A percentile compares a stretch with the other conserved stretches of the same genome.
Evolutionary conservation across 805 yeast genomes (phyloP).

Genomic region (Kodamaea leandrae): DNA sequence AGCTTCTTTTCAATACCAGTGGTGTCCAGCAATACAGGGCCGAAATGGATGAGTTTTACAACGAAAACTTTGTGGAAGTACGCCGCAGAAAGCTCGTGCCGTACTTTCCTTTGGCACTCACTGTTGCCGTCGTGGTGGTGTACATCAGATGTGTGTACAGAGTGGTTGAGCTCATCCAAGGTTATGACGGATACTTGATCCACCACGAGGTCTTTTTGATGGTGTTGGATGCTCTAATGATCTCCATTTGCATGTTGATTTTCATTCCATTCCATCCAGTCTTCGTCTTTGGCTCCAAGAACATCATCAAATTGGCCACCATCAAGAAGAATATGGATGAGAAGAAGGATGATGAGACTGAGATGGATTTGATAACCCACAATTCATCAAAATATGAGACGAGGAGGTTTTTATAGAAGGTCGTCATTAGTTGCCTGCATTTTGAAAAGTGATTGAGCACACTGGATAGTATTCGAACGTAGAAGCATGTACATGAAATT

Average conservation of each 20-base stretch:
- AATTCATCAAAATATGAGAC: too few relatives aligned
- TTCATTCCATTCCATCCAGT: slow-evolving; percentile 59
- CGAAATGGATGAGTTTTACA: slow-evolving; percentile 12
- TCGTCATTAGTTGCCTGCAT: too few relatives aligned
- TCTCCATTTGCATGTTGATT: slow-evolving; percentile 22
- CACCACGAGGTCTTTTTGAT: slow-evolving; percentile 43
- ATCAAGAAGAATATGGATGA: slow-evolving; percentile 8
- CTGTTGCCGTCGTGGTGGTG: slow-evolving; percentile 6
- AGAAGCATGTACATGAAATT: too few relatives aligned
- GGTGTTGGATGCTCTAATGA: slow-evolving; percentile 32
- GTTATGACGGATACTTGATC: slow-evolving; percentile 68
- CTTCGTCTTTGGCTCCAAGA: slow-evolving; percentile 50
- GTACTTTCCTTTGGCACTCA: slow-evolving; percentile 10
- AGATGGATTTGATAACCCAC: too few relatives aligned
- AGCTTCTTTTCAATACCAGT: slow-evolving; percentile 10
- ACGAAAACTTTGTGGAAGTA: slow-evolving; percentile 6
- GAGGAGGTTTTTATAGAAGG: too few relatives aligned
- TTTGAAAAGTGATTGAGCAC: too few relatives aligned
- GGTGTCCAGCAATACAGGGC: slow-evolving; percentile 3
- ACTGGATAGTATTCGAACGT: too few relatives aligned
- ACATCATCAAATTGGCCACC: slow-evolving; percentile 4
- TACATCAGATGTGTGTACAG: slow-evolving; percentile 72
- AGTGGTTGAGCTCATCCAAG: slow-evolving; percentile 66
- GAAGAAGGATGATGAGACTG: background rate
- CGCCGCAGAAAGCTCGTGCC: slow-evolving; percentile 8